Base-by-base conservation (phyloP, 306 rosid species). In the Pueraria montana region DNA sequence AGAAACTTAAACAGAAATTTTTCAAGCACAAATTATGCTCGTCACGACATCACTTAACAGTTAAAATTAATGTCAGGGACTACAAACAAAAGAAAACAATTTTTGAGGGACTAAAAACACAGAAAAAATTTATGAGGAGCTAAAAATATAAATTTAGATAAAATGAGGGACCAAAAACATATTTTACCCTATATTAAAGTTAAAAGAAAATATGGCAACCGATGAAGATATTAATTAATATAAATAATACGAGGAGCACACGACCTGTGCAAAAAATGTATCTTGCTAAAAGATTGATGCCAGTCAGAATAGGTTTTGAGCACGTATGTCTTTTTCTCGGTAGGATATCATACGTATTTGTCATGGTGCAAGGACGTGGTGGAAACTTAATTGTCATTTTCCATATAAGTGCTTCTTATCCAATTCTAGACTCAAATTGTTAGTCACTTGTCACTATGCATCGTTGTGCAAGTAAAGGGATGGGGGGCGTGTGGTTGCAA, bases 401-500 rank as follows among this genome's bases (percentile, higher is more conserved):
- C 1, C 27, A 4, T 21, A 3, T 5, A 23, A n/a, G 48, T 59
- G 62, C 50, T 59, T 59, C 63, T 32, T 67, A 74, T 74, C 61
- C 26, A 65, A 36, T 1, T 20, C 53, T 8, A 66, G 21, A 42
- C 63, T 18, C 11, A 32, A 62, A 50, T 74, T 49, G 32, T 23
- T 59, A 67, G 68, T 76, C 53, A 20, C 55, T 69, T 69, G 72
- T 69, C 82, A 67, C 32, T 21, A 1, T 50, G 58, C 24, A 38
- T 61, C 5, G 72, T 68, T 56, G 65, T 83, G 81, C 50, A 38
- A 38, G 11, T 38, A 38, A 64, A 74, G 70, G 14, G 78, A 58
- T 20, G 18, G 26, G 40, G 52, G 32, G 53, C 21, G 30, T 67
- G 76, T 63, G 82, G 68, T 69, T 59, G 67, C 48, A 34, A 77